Conservation (phyloP, 1,284 basidiomycete genomes). For the Meira miltonrushii region DNA sequence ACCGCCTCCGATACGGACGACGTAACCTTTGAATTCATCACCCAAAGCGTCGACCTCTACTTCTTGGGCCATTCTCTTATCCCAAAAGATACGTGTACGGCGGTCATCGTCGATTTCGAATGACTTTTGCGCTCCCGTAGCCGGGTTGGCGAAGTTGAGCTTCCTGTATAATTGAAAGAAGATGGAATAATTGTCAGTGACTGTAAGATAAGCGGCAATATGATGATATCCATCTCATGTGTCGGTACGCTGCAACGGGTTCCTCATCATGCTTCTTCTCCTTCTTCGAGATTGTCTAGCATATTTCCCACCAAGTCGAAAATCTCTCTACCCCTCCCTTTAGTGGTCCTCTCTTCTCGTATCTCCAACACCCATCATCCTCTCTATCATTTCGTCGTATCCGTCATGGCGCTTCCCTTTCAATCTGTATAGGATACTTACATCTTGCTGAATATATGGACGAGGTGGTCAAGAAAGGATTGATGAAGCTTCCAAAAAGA, state of each 20-base stretch:
- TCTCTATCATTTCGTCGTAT: no score
- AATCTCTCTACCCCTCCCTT: neutral
- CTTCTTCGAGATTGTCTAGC: neutral
- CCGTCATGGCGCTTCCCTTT: neutral
- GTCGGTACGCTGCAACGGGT: no score
- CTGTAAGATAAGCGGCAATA: no score
- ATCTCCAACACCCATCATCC: neutral
- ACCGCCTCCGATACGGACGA: conserved; percentile 93
- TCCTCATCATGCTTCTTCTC: neutral
- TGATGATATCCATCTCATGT: neutral
- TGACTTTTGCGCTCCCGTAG: conserved; percentile 89
- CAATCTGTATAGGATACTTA: conserved; percentile 11
- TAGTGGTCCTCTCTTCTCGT: neutral
- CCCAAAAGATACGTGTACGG: conserved; percentile 75
- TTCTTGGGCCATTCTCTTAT: conserved; percentile 94
- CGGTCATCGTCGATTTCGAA: conserved; percentile 90
- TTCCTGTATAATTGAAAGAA: conserved; percentile 63
- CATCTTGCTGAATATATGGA: conserved; percentile 1
- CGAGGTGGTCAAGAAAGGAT: no score
- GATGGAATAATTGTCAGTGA: neutral
- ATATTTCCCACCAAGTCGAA: neutral
- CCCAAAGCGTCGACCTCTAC: conserved; percentile 84
- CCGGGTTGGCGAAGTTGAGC: conserved; percentile 90
- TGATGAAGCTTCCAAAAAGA: neutral
- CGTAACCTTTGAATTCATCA: conserved; percentile 95